These are phyloP conservation scores for Dissophora ornata DNA, from an alignment of 192 early-diverging fungal genomes.

Conservation along the genomic window DNA sequence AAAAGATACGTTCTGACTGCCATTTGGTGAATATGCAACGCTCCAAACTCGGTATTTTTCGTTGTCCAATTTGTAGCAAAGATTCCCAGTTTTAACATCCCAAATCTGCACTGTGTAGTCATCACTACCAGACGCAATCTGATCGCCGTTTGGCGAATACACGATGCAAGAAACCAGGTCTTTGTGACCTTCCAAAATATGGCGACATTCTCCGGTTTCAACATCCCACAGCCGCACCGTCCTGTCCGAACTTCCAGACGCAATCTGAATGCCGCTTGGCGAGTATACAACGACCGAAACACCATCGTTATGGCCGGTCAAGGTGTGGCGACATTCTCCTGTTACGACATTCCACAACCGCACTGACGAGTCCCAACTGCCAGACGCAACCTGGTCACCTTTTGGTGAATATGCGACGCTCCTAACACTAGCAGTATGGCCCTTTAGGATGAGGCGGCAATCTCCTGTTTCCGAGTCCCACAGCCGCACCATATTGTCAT, in stretches of 20 bases:
- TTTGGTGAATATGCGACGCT: not conserved
- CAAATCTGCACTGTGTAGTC: not conserved
- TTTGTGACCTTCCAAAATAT: not conserved
- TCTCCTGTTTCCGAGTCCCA: not conserved
- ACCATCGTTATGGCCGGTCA: not conserved
- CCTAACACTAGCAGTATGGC: not conserved
- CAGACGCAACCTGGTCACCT: not conserved
- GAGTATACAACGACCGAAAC: not conserved
- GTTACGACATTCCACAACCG: not conserved
- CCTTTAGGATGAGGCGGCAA: not conserved
- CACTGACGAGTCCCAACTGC: not conserved
- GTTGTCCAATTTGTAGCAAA: not conserved
- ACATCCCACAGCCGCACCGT: conserved; percentile 1
- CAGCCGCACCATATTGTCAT: not conserved
- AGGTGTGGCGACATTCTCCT: not conserved
- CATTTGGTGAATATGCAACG: conserved; percentile 1
- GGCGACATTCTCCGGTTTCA: not conserved
- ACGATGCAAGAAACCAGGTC: not conserved
- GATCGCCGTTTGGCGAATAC: conserved; percentile 2
- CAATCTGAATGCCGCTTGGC: not conserved
- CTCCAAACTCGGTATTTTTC: not conserved
- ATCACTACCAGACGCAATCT: not conserved
- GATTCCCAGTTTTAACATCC: not conserved
- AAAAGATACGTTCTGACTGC: not conserved
- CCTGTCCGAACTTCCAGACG: not conserved